These are phyloP conservation scores for Colletotrichum gigasporum DNA, from an alignment of 2,329 filamentous ascomycete genomes.

Conservation along the genomic window DNA sequence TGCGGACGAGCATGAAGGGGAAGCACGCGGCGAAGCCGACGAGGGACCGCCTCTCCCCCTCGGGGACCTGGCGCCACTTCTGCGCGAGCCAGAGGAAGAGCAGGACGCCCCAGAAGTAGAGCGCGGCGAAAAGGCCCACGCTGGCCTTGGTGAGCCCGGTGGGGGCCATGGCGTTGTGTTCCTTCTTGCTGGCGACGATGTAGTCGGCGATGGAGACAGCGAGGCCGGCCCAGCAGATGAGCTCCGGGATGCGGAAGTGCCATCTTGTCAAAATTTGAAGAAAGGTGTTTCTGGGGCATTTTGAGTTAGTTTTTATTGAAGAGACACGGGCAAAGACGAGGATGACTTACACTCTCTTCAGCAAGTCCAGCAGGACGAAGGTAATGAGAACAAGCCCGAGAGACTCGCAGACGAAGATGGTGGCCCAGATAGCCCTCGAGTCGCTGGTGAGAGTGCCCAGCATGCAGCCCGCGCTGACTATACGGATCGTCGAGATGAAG, in stretches of 20 bases:
- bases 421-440: constrained; percentile 32
- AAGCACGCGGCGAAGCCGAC: constrained; percentile 24
- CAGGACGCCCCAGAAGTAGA: constrained; percentile 32
- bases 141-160: constrained; percentile 30
- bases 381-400: constrained; percentile 32
- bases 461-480: constrained; percentile 35
- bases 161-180: constrained; percentile 26
- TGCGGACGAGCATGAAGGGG: constrained; percentile 29
- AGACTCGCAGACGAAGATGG: constrained; percentile 34
- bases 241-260: constrained; percentile 31
- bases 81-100: constrained; percentile 22
- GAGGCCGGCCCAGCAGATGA: constrained; percentile 35
- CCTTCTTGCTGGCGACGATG: constrained; percentile 20
- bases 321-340: fast-evolving
- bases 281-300: constrained; percentile 11
- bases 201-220: constrained; percentile 34
- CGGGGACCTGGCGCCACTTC: constrained; percentile 9
- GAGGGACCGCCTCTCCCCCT: constrained; percentile 18
- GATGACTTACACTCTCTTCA: constrained; percentile 32
- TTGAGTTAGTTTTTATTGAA: neutral
- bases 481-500: constrained; percentile 33
- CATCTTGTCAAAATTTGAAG: constrained; percentile 18
- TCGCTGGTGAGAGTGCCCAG: constrained; percentile 32
- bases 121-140: constrained; percentile 30
- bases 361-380: constrained; percentile 23